Base-by-base conservation (phyloP, 345 rosid species). In the Ailanthus altissimus region DNA sequence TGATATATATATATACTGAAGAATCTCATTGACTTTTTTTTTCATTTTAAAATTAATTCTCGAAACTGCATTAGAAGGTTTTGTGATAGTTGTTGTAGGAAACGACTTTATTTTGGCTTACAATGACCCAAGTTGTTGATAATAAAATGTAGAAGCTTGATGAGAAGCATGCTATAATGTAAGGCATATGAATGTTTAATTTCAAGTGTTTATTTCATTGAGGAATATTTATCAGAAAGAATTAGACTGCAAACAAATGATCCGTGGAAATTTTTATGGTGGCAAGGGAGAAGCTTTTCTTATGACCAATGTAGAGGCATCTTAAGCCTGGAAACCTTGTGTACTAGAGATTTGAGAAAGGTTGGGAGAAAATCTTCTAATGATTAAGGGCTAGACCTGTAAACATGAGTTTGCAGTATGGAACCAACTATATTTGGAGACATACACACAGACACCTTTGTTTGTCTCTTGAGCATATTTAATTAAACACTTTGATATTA, bases 311-410 rank as follows among this genome's bases (percentile, higher is more conserved):
- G 28, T 61, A 61, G 40, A 61, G 66, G 66, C 43, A 13, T 61
- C 66, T 61, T 32, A 61, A 61, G 66, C 38, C 66, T 61, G 66
- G 36, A 61, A 61, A 56, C 21, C 66, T 61, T 61, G 16, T 26
- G 25, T 20, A 25, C 59, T 56, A 56, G 26, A 10, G 20, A 25
- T 56, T 56, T 56, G 59, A 25, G 59, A n/a, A 56, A 56, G 21
- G 8, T 21, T 16, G 18, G 18, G 58, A 21, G 23, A 56, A 25
- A 56, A 56, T n/a, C n/a, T n/a, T n/a, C n/a, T n/a, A n/a, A n/a
- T n/a, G n/a, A n/a, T 56, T 62, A 20, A 32, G 43, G 32, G 43
- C 42, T 28, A 62, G 67, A 18, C 18, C 6, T 2, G 20, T 67
- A 36, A 67, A 25, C 23, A 14, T 67, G 51, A 46, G 28, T 21